Percentiles rank a stretch among this genome's conserved stretches.
Evolutionary conservation across 1,284 basidiomycete genomes (phyloP).

Genomic region (Schizophyllum amplum): DNA sequence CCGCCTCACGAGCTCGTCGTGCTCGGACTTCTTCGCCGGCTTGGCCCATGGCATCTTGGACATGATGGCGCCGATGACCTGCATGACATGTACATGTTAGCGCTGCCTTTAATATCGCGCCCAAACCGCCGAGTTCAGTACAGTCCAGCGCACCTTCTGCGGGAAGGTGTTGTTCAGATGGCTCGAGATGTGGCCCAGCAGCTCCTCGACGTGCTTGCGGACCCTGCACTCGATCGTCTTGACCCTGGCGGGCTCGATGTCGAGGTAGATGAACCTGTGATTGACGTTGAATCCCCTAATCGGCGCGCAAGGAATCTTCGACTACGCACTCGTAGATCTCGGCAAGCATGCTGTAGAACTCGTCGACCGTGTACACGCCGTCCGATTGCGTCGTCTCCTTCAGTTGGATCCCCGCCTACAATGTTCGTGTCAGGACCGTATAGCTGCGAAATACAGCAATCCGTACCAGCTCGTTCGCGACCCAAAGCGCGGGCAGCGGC

Average conservation of each 20-base stretch:
- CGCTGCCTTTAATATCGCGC: neutral
- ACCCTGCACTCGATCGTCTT: slow-evolving; percentile 47
- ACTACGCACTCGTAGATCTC: slow-evolving; percentile 58
- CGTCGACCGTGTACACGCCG: slow-evolving; percentile 51
- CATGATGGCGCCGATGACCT: slow-evolving; percentile 36
- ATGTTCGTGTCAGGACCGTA: neutral
- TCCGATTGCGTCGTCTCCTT: slow-evolving; percentile 46
- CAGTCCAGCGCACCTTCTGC: slow-evolving; percentile 18
- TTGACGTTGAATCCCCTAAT: slow-evolving; percentile 1
- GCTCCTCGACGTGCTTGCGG: slow-evolving; percentile 38
- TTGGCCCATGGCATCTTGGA: slow-evolving; percentile 26
- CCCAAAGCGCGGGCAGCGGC: slow-evolving; percentile 59
- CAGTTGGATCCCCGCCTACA: slow-evolving; percentile 64
- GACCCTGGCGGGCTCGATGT: slow-evolving; percentile 49
- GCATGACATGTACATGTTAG: neutral
- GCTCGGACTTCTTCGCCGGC: slow-evolving; percentile 36
- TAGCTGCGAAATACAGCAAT: neutral
- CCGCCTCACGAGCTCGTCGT: slow-evolving; percentile 45
- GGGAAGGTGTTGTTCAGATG: slow-evolving; percentile 25
- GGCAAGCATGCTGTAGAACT: slow-evolving; percentile 56
- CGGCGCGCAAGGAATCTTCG: too few species aligned
- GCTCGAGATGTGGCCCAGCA: slow-evolving; percentile 50
- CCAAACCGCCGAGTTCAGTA: neutral
- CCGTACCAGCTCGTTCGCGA: slow-evolving; percentile 58
- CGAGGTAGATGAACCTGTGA: slow-evolving; percentile 63